Base-by-base conservation (phyloP, 495 filamentous ascomycete genomes). In the Amniculicola lignicola region DNA sequence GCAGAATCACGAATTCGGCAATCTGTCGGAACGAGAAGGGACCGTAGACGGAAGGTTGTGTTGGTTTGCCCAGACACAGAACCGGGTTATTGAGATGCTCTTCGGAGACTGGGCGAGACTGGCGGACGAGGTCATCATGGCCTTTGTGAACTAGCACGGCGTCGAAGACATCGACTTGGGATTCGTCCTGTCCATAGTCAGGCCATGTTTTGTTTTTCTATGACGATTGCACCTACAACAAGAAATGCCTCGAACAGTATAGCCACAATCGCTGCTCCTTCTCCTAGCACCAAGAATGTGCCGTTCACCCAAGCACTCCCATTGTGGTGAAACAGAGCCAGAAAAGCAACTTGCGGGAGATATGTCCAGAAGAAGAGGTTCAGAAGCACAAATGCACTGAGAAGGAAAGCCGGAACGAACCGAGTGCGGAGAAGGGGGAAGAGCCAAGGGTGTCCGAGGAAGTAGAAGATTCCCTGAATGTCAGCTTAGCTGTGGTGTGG, bases 91-190 rank as follows among this genome's bases (percentile, higher is more conserved):
- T 67, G 15, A 75, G 70, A 12, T 69, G 75, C 31, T 81, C 74
- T 2, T 76, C 74, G 43, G 79, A 71, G 18, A 87, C 71, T 2
- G 81, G 74, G 21, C 83, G 70, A 25, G 74, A 78, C 4, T 70
- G 73, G 6, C 70, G 68, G 48, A 87, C 74, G 22, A 87, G 72
- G 49, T 81, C 74, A 29, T 77, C 75, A 38, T 77, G 74, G 10
- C 81, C 82, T 60, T 84, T 76, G 28, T 80, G 74, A 21, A 85
- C 74, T 28, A 85, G 65, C 1, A 84, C 78, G 2, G 83, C 76
- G 55, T 86, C 83, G 51, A 86, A 86, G 39, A 84, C 77, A 67
- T 86, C 83, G 22, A 86, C 82, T 45, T 84, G 74, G 1, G 83
- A 83, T 60, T 85, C 79, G 57, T 86, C 83, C 57, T 57, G n/a